Percentiles rank a stretch among this genome's conserved stretches.
Conservation (phyloP, 495 filamentous ascomycete species). For the Cercophora sp. region DNA sequence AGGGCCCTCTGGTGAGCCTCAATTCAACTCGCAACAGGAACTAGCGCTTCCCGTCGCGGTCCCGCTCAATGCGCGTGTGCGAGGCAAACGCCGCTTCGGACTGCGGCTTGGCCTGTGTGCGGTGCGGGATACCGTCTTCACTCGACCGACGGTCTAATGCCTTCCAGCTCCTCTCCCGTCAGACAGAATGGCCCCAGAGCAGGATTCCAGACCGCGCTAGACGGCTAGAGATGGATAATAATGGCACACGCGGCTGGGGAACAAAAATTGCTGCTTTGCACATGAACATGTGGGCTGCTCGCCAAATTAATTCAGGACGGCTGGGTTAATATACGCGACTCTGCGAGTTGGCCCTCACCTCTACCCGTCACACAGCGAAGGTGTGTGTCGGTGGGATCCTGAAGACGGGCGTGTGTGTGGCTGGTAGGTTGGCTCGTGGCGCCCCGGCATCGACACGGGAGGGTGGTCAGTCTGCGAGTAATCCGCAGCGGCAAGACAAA, state of each 20-base stretch:
- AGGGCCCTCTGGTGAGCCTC: conserved; percentile 8
- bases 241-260: conserved; percentile 18
- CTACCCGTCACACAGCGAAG: too few species aligned
- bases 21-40: conserved; percentile 13
- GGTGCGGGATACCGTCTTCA: conserved; percentile 3
- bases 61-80: conserved; percentile 20
- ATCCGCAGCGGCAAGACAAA: neutral
- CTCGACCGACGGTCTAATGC: neutral
- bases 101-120: neutral
- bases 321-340: conserved; percentile 28
- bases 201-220: conserved; percentile 12
- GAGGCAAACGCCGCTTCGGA: neutral
- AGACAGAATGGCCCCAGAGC: conserved; percentile 1
- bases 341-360: conserved; percentile 14
- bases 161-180: neutral
- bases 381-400: too few species aligned
- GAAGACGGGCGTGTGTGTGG: neutral
- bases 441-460: neutral
- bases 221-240: conserved; percentile 28
- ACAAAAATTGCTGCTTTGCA: conserved; percentile 15
- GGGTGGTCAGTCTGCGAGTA: neutral
- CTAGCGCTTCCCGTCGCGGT: neutral
- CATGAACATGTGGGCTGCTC: conserved; percentile 25
- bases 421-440: neutral
- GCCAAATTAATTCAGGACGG: conserved; percentile 29